phyloP scores from a whole-genome alignment of 208 protist species.

The Acanthamoeba castellanii region DNA sequence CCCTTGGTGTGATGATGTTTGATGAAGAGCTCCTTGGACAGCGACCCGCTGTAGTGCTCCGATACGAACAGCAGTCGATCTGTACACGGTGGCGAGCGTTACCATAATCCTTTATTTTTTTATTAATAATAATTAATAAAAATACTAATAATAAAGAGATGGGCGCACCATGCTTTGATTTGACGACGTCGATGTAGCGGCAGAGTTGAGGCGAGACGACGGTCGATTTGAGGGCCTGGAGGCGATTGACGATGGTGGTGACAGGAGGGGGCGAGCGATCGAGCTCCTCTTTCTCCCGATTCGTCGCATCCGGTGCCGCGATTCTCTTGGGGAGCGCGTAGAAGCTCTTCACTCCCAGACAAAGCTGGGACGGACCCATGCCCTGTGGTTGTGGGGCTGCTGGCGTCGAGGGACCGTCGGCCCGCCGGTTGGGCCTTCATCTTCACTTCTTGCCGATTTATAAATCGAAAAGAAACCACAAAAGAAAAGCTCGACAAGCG shows the following conservation, averaged over 20 bases:
- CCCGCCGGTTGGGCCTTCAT: neutral
- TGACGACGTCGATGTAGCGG: constrained; percentile 67
- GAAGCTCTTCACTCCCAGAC: constrained; percentile 66
- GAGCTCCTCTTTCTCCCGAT: constrained; percentile 36
- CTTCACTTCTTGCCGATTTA: neutral
- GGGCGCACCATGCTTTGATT: constrained; percentile 52
- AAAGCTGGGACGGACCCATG: constrained; percentile 40
- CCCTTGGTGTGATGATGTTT: neutral
- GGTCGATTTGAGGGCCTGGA: constrained; percentile 51
- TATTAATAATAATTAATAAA: neutral
- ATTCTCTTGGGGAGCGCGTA: constrained; percentile 9
- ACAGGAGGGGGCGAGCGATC: constrained; percentile 42
- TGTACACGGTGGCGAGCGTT: neutral
- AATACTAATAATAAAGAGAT: neutral
- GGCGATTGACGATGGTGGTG: constrained; percentile 55
- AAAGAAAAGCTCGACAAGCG: neutral
- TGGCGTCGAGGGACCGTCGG: neutral
- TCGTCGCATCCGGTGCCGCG: neutral
- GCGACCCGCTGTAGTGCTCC: constrained; percentile 63
- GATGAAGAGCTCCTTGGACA: constrained; percentile 29
- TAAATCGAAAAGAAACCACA: neutral
- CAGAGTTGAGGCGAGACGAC: constrained; percentile 15
- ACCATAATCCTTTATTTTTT: neutral
- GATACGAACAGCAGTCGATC: constrained; percentile 64
- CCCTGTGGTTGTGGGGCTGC: neutral